Evolutionary conservation across 495 filamentous ascomycete species (phyloP), one percentile per base, ranked within the genome.

Genomic region (Monascus purpureus): DNA sequence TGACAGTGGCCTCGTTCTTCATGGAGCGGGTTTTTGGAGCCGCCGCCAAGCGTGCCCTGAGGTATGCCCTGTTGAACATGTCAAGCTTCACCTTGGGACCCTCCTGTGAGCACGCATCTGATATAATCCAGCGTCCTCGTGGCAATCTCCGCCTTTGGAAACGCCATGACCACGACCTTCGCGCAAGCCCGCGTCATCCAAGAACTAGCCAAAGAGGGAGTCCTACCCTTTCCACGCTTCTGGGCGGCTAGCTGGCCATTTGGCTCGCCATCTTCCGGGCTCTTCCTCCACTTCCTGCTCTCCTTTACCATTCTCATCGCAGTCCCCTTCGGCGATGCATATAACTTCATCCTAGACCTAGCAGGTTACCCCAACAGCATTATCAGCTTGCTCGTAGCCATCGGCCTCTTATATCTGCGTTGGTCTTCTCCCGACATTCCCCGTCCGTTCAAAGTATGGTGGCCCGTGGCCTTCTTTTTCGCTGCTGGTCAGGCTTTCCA

Each of bases 111-210:
- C n/a, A n/a, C 6, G 11, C 11, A 12, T 12, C 29, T 13, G 17
- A 31, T 19, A 28, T 15, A 25, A 20, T n/a, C 2, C 8, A 45
- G 39, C 33, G 46, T 73, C 4, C 58, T 74, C 7, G 61, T 81
- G 18, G 75, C 75, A 0, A 49, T 74, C 13, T 77, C 73, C 1
- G 75, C 72, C 0, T 65, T 67, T 4, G 78, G 77, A 3, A 82
- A 80, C 39, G 68, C 81, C 2, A 74, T 84, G 69, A 75, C 79
- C 4, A 71, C 77, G 2, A 77, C 75, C 2, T 82, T 78, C 40
- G 42, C 67, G 0, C 52, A 80, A 66, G 66, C 76, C 8, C 70
- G 75, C 13, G 57, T 79, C 1, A 77, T 75, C 35, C 68, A 74
- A 44, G 71, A 76, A 49, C 56, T 78, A 3, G 74, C 70, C 11